A percentile compares a stretch with the other conserved stretches of the same genome.
Evolutionary conservation across 768 basidiomycete genomes (phyloP).

Genomic region (Lactifluus subvellereus): DNA sequence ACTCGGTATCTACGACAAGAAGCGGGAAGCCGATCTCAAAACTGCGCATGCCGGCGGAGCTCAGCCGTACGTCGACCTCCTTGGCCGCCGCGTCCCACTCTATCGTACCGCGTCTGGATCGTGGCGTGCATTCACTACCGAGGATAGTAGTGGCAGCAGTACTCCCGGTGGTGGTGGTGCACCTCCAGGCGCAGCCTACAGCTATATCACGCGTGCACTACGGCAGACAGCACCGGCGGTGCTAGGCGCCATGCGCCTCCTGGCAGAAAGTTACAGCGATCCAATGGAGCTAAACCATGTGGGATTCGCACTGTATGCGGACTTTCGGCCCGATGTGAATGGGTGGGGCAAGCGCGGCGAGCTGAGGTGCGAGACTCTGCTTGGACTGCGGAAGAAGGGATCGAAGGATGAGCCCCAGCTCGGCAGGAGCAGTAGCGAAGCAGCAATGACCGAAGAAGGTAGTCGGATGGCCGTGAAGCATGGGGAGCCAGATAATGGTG

Average conservation of each 20-base stretch:
- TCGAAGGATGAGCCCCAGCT: not conserved
- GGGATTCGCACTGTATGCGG: conserved; percentile 78
- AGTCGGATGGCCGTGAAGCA: conserved; percentile 4
- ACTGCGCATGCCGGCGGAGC: conserved; percentile 45
- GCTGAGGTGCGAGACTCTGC: conserved; percentile 61
- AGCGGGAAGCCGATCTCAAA: conserved; percentile 50
- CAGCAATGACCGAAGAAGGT: not conserved
- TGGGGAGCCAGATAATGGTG: not conserved
- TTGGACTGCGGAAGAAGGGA: conserved; percentile 42
- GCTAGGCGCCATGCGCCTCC: conserved; percentile 67
- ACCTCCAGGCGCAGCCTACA: conserved; percentile 67
- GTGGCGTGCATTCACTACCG: conserved; percentile 78
- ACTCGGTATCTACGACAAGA: conserved; percentile 65
- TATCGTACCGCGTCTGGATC: conserved; percentile 57
- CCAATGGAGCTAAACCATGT: conserved; percentile 53
- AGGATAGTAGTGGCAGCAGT: conserved; percentile 20
- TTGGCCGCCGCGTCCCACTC: conserved; percentile 80
- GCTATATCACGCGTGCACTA: conserved; percentile 76
- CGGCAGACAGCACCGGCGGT: conserved; percentile 73
- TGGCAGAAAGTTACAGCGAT: conserved; percentile 51
- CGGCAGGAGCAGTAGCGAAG: not conserved
- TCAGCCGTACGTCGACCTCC: conserved; percentile 82
- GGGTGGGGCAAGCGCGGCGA: conserved; percentile 84
- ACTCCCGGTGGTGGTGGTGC: conserved; percentile 38
- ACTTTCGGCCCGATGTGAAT: conserved; percentile 76